Evolutionary conservation across 768 basidiomycete species (phyloP), one percentile per base, ranked within the genome.

Genomic region (Pleurotus sapidus): DNA sequence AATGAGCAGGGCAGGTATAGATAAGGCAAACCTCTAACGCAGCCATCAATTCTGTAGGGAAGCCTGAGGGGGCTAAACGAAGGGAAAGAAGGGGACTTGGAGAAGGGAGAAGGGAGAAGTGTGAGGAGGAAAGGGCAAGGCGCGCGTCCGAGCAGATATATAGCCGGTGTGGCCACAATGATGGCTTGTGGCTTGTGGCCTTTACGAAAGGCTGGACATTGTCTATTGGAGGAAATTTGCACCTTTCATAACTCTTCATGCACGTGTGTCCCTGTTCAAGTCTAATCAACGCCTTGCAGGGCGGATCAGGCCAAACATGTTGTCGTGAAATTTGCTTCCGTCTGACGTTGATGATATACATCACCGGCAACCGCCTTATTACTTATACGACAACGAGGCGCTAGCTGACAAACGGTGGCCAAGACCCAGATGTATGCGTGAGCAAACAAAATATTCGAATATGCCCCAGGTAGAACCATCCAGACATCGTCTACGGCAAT

Each of bases 291-390:
- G 51, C 51, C 51, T 54, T 42, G 51, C 34, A 54, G 39, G 39
- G 51, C 39, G 51, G 51, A 54, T 54, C 51, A 54, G 17, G 38
- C 38, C 51, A 43, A 42, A 25, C 51, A 54, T 17, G 39, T 53
- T 54, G 18, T 54, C 37, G 39, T n/a, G 17, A n/a, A 37, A n/a
- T 50, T 23, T 54, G 51, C 38, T 54, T 54, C 51, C 51, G 39
- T 54, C 27, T 17, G 30, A 37, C 37, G 15, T 17, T 51, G 14
- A 20, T 25, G 37, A 25, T 18, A 34, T 51, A 39, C 23, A 51
- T 51, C 49, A 51, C 17, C 49, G 49, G 49, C 49, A 42, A 40
- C 38, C n/a, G 51, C 51, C 51, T 39, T 54, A 38, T 15, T 34
- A 34, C 30, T 24, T 40, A 42, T 42, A 40, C 39, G 20, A 25